Evolutionary conservation across 2,329 filamentous ascomycete species (phyloP), one percentile per base, ranked within the genome.

Genomic region (Plenodomus tracheiphilus): DNA sequence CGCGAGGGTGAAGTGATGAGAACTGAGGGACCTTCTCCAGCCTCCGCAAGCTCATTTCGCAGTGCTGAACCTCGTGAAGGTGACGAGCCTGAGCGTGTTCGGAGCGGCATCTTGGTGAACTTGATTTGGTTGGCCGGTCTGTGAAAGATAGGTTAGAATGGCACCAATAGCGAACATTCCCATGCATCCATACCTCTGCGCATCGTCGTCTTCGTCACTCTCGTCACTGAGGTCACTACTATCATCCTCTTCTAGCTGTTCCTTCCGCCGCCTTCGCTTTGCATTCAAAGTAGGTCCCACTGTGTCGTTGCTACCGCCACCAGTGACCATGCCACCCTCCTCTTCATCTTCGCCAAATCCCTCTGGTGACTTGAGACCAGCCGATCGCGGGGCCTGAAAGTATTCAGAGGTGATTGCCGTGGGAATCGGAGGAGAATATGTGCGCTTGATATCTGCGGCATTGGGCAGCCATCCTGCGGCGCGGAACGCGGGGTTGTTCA

Each of bases 41-140:
- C 59, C 20, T 69, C 68, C 21, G 60, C 53, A 13, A 71, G 84
- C 15, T 85, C 85, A 13, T 81, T 83, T 58, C 90, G 86, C 30
- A 72, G 47, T 17, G 66, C 60, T 11, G 69, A 72, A 32, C 68
- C 68, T 18, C 59, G 69, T 32, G 89, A 85, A 3, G 93, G 93
- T 40, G 93, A 97, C 0, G 92, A 97, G 10, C 90, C 93, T 20
- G 92, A 89, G 47, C 93, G 85, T 58, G 85, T 85, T 22, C 92
- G 84, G 37, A 96, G 82, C 1, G 94, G 93, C 89, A 97, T 93
- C 74, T 97, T 97, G 41, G 88, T 85, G 73, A 99, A 99, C 67
- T 93, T 92, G 70, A 97, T 96, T 70, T 95, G 90, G 68, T 95
- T 90, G 2, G 88, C 87, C 38, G 89, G 87, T 45, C 88, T 66